A percentile compares a stretch with the other conserved stretches of the same genome.
phyloP scores from a whole-genome alignment of 371 early-diverging fungal species.

The Entomophthora muscae region DNA sequence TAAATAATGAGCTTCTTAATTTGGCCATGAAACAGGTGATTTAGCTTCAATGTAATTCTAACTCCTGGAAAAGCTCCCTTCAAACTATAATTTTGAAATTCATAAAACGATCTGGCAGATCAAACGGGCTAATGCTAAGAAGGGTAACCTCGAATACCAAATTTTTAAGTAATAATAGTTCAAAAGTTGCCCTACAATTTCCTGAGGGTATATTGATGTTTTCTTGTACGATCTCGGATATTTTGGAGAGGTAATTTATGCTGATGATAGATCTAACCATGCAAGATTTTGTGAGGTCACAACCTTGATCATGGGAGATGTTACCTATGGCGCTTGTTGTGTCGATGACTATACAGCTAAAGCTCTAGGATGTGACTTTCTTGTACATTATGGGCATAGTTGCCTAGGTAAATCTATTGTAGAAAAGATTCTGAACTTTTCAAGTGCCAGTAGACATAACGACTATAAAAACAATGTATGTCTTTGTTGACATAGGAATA shows the following conservation, averaged over 20 bases:
- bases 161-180: background rate
- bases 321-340: slow-evolving; percentile 99
- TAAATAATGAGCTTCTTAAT: slow-evolving; percentile 58
- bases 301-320: slow-evolving; percentile 96
- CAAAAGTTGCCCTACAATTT: slow-evolving; percentile 87
- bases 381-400: slow-evolving; percentile 98
- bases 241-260: slow-evolving; percentile 50
- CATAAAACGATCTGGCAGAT: slow-evolving; percentile 94
- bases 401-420: slow-evolving; percentile 53
- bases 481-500: slow-evolving; percentile 98
- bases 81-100: slow-evolving; percentile 99
- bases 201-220: slow-evolving; percentile 99
- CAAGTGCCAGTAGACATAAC: slow-evolving; percentile 89
- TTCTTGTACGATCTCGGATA: slow-evolving; percentile 82
- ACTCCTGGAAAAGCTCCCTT: slow-evolving; percentile 39
- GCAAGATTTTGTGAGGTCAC: slow-evolving; percentile 66
- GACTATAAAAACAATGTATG: slow-evolving; percentile 88
- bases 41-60: background rate
- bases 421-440: slow-evolving; percentile 8
- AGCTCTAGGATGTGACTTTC: slow-evolving; percentile 88
- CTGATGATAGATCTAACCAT: background rate
- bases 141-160: slow-evolving; percentile 22
- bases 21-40: slow-evolving; percentile 54
- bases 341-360: slow-evolving; percentile 94
- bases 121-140: slow-evolving; percentile 50